These are phyloP conservation scores for Gypsophila paniculata DNA, from an alignment of 179 eudicot genomes.

Conservation along the genomic window DNA sequence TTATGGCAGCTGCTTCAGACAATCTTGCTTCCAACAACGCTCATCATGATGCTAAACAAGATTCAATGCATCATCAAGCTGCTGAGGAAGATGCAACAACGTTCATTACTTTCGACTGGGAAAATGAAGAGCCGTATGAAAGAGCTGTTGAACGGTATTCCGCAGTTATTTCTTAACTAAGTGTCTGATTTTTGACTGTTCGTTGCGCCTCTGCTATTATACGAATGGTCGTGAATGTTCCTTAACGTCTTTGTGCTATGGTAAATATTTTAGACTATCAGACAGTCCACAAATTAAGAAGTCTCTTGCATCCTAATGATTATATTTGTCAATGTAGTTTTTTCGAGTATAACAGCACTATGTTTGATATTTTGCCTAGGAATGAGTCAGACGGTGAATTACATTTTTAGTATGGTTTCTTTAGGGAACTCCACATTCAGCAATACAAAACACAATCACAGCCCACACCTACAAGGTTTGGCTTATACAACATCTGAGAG, in stretches of 20 bases:
- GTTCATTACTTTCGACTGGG: constrained; percentile 91
- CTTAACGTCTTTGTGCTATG: not conserved
- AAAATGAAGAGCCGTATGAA: constrained; percentile 90
- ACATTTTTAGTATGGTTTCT: not conserved
- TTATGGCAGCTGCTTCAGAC: constrained; percentile 37
- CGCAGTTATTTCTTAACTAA: not conserved
- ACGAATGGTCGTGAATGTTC: not conserved
- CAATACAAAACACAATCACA: not conserved
- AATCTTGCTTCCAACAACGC: constrained; percentile 32
- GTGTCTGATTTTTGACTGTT: constrained; percentile 24
- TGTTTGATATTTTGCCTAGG: not conserved
- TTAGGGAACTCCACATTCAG: not conserved
- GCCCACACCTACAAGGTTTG: not conserved
- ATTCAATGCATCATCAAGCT: constrained; percentile 43
- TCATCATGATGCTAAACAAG: constrained; percentile 49
- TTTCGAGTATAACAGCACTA: not conserved
- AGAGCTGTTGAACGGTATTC: constrained; percentile 80
- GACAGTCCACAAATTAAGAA: not conserved
- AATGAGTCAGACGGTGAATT: too few relatives aligned
- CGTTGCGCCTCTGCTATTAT: not conserved
- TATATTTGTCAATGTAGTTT: too few relatives aligned
- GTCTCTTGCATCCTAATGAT: not conserved
- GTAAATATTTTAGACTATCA: not conserved
- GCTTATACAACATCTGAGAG: too few relatives aligned
- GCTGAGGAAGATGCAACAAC: constrained; percentile 49